Evolutionary conservation across 2,329 filamentous ascomycete genomes (phyloP).

Genomic region (Aspergillus brasiliensis): DNA sequence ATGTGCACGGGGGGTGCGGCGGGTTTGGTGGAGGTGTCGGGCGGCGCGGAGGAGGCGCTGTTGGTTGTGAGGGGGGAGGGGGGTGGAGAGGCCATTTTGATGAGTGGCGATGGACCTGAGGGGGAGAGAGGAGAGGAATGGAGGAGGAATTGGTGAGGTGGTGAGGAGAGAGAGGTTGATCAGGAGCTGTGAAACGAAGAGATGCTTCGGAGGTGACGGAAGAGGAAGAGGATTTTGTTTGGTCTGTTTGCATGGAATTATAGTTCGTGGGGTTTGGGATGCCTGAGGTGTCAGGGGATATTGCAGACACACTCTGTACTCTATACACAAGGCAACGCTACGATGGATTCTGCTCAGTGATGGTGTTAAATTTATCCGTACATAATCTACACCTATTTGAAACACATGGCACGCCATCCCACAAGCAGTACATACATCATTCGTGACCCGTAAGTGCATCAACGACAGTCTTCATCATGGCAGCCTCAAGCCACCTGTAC

Average conservation of each 20-base stretch:
- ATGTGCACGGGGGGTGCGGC: conserved; percentile 48
- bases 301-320: neutral
- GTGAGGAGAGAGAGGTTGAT: neutral
- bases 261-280: neutral
- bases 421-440: conserved; percentile 15
- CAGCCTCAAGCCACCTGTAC: neutral
- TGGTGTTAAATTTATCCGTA: neutral
- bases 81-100: conserved; percentile 14
- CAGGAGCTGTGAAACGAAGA: no score
- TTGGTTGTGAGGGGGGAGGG: conserved; percentile 10
- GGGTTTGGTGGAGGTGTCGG: conserved; percentile 9
- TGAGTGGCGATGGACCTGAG: neutral
- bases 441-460: conserved; percentile 17
- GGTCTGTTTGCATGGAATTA: neutral
- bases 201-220: conserved; percentile 3
- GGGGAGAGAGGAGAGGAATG: neutral
- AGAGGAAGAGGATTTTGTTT: neutral
- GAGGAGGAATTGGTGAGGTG: neutral
- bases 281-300: neutral
- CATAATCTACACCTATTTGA: conserved; percentile 1
- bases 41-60: neutral
- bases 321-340: no score
- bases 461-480: neutral
- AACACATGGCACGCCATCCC: conserved; percentile 3
- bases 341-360: no score